phyloP scores from a whole-genome alignment of 495 filamentous ascomycete genomes.

The Neurospora africana region DNA sequence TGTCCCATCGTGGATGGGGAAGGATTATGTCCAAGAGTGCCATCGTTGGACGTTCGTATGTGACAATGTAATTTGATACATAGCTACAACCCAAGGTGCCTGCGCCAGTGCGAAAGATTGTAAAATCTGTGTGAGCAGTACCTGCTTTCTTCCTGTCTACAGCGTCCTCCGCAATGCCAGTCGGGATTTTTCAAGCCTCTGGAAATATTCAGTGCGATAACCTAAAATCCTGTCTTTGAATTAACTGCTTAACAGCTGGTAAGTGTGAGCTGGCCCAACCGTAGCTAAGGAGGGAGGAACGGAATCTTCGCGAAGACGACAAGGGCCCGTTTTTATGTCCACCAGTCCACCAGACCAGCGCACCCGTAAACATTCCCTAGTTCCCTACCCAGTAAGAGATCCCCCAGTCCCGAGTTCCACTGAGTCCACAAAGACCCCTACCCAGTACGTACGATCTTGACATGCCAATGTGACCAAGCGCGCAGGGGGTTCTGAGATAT shows the following conservation, averaged over 20 bases:
- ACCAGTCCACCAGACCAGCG: neutral
- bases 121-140: neutral
- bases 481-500: neutral
- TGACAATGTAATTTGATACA: neutral
- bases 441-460: neutral
- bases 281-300: neutral
- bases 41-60: neutral
- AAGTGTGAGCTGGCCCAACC: neutral
- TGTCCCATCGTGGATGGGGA: neutral
- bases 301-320: neutral
- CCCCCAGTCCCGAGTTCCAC: neutral
- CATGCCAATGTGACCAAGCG: neutral
- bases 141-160: neutral
- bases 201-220: neutral
- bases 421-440: neutral
- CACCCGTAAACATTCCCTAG: neutral
- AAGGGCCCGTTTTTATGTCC: neutral
- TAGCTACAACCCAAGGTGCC: neutral
- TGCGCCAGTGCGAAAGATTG: neutral
- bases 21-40: neutral
- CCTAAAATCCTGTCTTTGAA: neutral
- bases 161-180: neutral
- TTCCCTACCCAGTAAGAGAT: neutral
- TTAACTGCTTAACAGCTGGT: neutral
- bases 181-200: neutral